Conservation (phyloP, 345 rosid species). For the Anastatica hierochuntica region DNA sequence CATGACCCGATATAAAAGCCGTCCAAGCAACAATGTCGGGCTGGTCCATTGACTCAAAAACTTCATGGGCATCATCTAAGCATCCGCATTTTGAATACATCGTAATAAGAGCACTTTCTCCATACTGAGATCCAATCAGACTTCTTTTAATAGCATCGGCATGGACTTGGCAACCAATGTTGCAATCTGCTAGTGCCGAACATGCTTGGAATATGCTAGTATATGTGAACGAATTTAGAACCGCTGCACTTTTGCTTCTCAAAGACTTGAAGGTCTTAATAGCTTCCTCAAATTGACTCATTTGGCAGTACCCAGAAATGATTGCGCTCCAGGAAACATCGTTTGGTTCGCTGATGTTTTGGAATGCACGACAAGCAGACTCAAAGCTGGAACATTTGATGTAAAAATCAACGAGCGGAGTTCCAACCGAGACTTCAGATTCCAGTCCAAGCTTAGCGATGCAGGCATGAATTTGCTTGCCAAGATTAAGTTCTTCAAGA, state of each 20-base stretch:
- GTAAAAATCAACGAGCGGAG: conserved; percentile 66
- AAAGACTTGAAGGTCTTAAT: conserved; percentile 40
- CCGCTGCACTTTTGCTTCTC: conserved; percentile 28
- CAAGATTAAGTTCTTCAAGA: conserved; percentile 37
- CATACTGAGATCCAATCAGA: conserved; percentile 41
- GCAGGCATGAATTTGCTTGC: conserved; percentile 54
- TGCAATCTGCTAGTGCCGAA: conserved; percentile 49
- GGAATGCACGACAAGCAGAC: conserved; percentile 46
- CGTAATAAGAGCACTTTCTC: conserved; percentile 57
- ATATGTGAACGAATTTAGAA: conserved; percentile 48
- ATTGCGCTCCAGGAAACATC: conserved; percentile 69
- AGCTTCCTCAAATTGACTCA: conserved; percentile 43
- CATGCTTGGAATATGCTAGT: conserved; percentile 71
- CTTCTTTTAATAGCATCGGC: conserved; percentile 68
- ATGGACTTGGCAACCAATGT: conserved; percentile 57
- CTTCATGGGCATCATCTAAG: conserved; percentile 44
- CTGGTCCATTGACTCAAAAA: conserved; percentile 41
- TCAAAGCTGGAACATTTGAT: conserved; percentile 44
- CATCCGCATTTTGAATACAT: conserved; percentile 69
- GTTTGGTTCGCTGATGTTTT: conserved; percentile 48
- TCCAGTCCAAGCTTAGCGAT: conserved; percentile 54
- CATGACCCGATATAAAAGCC: conserved; percentile 55
- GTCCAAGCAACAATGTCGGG: conserved; percentile 82
- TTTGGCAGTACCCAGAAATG: conserved; percentile 53
- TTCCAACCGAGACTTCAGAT: conserved; percentile 59